Percentiles rank a stretch among this genome's conserved stretches.
These are phyloP conservation scores for Candida sp. DNA, from an alignment of 1,139 yeast species.

Conservation along the genomic window DNA sequence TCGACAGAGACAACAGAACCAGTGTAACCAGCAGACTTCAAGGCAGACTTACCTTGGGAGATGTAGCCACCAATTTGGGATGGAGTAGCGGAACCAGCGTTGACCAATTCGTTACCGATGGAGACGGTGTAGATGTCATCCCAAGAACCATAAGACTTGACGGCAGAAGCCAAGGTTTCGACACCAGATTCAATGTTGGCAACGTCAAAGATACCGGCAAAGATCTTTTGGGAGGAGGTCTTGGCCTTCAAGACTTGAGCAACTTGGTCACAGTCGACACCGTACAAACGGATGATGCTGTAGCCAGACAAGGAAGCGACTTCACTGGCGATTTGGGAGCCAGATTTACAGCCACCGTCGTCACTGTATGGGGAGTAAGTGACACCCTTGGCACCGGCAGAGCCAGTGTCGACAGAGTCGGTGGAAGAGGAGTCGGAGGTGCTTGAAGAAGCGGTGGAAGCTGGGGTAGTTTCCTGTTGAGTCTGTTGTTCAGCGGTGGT, in stretches of 20 bases:
- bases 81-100: constrained; percentile 66
- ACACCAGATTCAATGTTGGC: constrained; percentile 52
- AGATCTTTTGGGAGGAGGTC: constrained; percentile 65
- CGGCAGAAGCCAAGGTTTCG: constrained; percentile 51
- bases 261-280: constrained; percentile 85
- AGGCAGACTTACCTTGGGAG: constrained; percentile 55
- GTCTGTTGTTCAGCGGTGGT: constrained; percentile 17
- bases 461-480: constrained; percentile 5
- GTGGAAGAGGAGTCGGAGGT: constrained; percentile 30
- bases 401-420: constrained; percentile 19
- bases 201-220: constrained; percentile 77
- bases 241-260: constrained; percentile 64
- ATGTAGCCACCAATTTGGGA: constrained; percentile 61
- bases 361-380: constrained; percentile 83
- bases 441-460: constrained; percentile 17
- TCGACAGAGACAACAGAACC: constrained; percentile 88
- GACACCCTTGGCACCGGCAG: constrained; percentile 58
- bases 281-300: constrained; percentile 77
- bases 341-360: constrained; percentile 75
- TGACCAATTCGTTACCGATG: constrained; percentile 89
- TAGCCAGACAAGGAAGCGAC: constrained; percentile 55
- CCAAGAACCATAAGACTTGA: constrained; percentile 60
- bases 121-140: constrained; percentile 72
- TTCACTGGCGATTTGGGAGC: constrained; percentile 62
- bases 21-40: constrained; percentile 65